Percentiles rank a stretch among this genome's conserved stretches.
phyloP scores from a whole-genome alignment of 441 rosid genomes.

The Eutrema salsugineum region DNA sequence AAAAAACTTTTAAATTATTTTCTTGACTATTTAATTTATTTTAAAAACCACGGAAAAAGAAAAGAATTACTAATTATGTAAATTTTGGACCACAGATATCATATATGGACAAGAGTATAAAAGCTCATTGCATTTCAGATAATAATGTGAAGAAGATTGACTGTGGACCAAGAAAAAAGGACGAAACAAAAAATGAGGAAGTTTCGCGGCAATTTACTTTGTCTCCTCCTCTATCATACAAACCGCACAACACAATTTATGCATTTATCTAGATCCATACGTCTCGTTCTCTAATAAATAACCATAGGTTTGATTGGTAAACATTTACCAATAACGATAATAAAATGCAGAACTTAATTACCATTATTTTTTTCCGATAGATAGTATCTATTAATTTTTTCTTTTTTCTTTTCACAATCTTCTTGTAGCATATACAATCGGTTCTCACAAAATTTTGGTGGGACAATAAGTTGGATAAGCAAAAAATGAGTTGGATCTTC shows the following conservation, averaged over 20 bases:
- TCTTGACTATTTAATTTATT: background rate
- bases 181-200: conserved; percentile 10
- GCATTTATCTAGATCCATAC: background rate
- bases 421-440: too few relatives aligned
- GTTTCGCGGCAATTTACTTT: conserved; percentile 15
- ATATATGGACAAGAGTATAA: conserved; percentile 1
- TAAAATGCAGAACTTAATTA: too few relatives aligned
- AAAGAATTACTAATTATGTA: background rate
- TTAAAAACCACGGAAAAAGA: background rate
- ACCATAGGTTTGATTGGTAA: background rate
- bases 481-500: too few relatives aligned
- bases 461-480: too few relatives aligned
- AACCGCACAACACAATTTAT: background rate
- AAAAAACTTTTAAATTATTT: background rate
- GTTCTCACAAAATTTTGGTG: too few relatives aligned
- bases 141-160: background rate
- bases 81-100: background rate
- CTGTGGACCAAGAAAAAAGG: conserved; percentile 12
- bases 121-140: background rate
- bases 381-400: too few relatives aligned
- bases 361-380: too few relatives aligned
- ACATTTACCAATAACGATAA: background rate
- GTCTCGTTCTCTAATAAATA: background rate
- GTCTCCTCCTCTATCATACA: conserved; percentile 2
- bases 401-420: too few relatives aligned